Base-by-base conservation (phyloP, 345 rosid genomes). In the Heritiera fomes region DNA sequence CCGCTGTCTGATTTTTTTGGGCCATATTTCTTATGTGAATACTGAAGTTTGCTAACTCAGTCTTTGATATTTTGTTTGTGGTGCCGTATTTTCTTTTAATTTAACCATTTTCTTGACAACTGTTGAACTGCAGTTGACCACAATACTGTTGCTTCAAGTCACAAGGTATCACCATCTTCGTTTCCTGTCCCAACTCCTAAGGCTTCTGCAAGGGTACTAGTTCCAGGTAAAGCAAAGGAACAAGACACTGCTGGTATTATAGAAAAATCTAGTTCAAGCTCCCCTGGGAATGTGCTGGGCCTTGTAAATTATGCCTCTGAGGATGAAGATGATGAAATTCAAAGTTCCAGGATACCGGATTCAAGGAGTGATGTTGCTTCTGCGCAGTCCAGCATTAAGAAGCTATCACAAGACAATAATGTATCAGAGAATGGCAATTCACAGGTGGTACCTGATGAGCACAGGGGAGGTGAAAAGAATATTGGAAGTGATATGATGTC, bases 231-330 rank as follows among this genome's bases (percentile, higher is more conserved):
- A 82, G 82, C 64, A 65, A 85, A 85, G 66, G 88, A 85, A 73
- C 38, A 77, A 13, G 84, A 79, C 47, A 76, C 78, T 61, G 88
- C 79, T 70, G 87, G 79, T 78, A 76, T 66, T 80, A 78, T 76
- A 77, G 91, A 87, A 83, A 90, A 85, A 47, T 81, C 90, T 79
- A 86, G 88, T 83, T 86, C 94, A 45, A 84, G 87, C 76, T 80
- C 88, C 47, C 86, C 91, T 68, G 95, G 90, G 73, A 90, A 91
- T 91, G 77, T 97, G 38, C 84, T 94, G 81, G 99, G 99, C 84
- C 99, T 97, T 77, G 98, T 83, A 80, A 94, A 85, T 84, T 97
- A 97, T 90, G 90, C 93, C 78, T 90, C 99, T 70, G 99, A 97
- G 71, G 96, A 96, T 64, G 92, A 90, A 13, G 88, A 62, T 85